phyloP scores from a whole-genome alignment of 2,329 filamentous ascomycete species.

The Emergomyces orientalis region DNA sequence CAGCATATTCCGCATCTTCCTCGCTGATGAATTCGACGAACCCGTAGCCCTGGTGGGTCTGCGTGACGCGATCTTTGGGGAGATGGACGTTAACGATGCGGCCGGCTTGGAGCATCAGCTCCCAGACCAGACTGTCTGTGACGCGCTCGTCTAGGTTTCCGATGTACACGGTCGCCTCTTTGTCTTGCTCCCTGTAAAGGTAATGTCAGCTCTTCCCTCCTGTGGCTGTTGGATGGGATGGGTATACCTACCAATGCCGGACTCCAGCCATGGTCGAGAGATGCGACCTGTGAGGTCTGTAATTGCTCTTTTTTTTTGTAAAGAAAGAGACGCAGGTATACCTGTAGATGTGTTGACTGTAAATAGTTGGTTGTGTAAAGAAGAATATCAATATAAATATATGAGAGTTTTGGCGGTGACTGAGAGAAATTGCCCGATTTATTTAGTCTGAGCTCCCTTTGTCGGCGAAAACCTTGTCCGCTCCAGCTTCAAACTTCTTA shows the following conservation, averaged over 20 bases:
- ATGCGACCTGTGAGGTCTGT: not conserved
- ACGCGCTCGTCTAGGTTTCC: conserved; percentile 98
- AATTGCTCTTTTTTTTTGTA: not conserved
- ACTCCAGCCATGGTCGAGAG: conserved; percentile 51
- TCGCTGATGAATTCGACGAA: conserved; percentile 98
- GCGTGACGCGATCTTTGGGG: conserved; percentile 94
- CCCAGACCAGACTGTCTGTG: conserved; percentile 82
- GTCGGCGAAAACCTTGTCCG: conserved; percentile 1
- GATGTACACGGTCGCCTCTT: conserved; percentile 95
- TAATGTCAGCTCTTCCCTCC: conserved; percentile 18
- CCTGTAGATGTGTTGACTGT: not conserved
- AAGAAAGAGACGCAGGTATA: not conserved
- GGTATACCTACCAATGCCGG: conserved; percentile 59
- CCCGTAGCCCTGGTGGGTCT: conserved; percentile 93
- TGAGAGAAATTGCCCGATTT: not conserved
- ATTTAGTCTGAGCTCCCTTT: not conserved
- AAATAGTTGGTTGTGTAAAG: not conserved
- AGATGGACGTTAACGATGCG: conserved; percentile 97
- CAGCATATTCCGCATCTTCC: conserved; percentile 91
- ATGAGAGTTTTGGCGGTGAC: not conserved
- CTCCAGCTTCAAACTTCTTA: not conserved
- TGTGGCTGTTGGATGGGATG: no score
- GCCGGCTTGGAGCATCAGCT: conserved; percentile 95
- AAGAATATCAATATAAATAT: not conserved
- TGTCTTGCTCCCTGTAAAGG: conserved; percentile 78